Conservation (phyloP, 345 rosid species). For the Brassica rapa region DNA sequence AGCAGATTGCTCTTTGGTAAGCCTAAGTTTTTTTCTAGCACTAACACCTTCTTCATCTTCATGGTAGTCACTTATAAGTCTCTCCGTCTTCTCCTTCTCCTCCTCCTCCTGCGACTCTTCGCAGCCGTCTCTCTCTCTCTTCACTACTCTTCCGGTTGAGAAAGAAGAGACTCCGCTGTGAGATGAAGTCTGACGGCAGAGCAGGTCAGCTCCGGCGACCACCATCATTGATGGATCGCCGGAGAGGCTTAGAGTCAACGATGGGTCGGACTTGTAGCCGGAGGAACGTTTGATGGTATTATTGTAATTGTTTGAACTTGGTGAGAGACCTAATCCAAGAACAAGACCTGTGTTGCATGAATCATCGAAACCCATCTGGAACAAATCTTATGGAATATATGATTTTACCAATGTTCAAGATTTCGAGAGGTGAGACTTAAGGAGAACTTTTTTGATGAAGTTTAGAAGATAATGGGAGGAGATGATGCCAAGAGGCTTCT, state of each 20-base stretch:
- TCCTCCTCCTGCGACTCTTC: constrained; percentile 53
- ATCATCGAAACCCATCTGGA: constrained; percentile 60
- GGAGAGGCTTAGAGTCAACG: constrained; percentile 55
- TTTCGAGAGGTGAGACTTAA: not conserved
- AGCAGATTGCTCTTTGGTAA: constrained; percentile 88
- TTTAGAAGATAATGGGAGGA: constrained; percentile 41
- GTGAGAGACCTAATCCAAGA: constrained; percentile 61
- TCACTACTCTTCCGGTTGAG: constrained; percentile 51
- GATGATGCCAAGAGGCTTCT: constrained; percentile 46
- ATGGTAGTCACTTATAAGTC: constrained; percentile 40
- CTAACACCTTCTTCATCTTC: constrained; percentile 60
- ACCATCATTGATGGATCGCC: constrained; percentile 38
- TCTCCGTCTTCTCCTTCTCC: constrained; percentile 42
- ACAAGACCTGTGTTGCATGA: constrained; percentile 59
- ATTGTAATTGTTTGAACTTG: constrained; percentile 32
- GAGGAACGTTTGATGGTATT: constrained; percentile 29
- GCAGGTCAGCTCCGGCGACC: constrained; percentile 26
- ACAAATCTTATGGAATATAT: not conserved
- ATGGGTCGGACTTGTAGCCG: constrained; percentile 46
- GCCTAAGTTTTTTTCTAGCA: constrained; percentile 90
- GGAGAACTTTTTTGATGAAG: constrained; percentile 18
- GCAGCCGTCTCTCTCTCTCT: constrained; percentile 68
- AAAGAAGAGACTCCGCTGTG: constrained; percentile 61
- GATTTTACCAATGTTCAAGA: not conserved
- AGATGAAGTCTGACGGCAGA: constrained; percentile 61